Evolutionary conservation across 2,329 filamentous ascomycete species (phyloP).

Genomic region (Hypoxylon sp.): DNA sequence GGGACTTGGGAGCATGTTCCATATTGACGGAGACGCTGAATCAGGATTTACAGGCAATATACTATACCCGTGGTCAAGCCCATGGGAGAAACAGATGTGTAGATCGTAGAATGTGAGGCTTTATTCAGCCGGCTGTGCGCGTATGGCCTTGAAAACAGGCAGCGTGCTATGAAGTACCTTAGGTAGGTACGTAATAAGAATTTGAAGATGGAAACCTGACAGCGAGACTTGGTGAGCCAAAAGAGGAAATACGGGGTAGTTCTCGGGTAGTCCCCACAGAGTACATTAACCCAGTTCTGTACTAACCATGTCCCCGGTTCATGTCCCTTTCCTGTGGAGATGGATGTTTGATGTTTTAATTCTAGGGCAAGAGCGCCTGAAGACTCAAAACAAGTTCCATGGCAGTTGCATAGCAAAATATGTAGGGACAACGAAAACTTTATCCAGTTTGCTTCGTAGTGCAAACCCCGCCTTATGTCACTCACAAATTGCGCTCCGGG

Average conservation of each 20-base stretch:
- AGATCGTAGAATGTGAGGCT: slow-evolving; percentile 34
- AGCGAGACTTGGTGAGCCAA: slow-evolving; percentile 10
- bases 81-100: slow-evolving; percentile 9
- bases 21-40: slow-evolving; percentile 28
- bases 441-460: not conserved
- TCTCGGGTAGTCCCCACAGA: slow-evolving; percentile 12
- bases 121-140: slow-evolving; percentile 36
- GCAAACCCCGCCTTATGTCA: slow-evolving; percentile 21
- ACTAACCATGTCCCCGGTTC: not conserved
- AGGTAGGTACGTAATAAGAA: slow-evolving; percentile 1
- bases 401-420: not conserved
- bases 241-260: slow-evolving; percentile 42
- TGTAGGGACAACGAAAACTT: not conserved
- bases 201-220: slow-evolving; percentile 16
- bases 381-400: not conserved
- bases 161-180: too few relatives aligned
- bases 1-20: slow-evolving; percentile 29
- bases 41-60: slow-evolving; percentile 35
- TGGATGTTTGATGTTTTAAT: not conserved
- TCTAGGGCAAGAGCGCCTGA: slow-evolving; percentile 3
- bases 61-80: slow-evolving; percentile 27
- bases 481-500: slow-evolving; percentile 4
- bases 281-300: not conserved
- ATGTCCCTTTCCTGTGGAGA: slow-evolving; percentile 1
- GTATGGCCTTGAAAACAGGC: slow-evolving; percentile 10